Conservation (phyloP, 2,329 filamentous ascomycete genomes). For the Neophaeococcomyces mojaviensis region DNA sequence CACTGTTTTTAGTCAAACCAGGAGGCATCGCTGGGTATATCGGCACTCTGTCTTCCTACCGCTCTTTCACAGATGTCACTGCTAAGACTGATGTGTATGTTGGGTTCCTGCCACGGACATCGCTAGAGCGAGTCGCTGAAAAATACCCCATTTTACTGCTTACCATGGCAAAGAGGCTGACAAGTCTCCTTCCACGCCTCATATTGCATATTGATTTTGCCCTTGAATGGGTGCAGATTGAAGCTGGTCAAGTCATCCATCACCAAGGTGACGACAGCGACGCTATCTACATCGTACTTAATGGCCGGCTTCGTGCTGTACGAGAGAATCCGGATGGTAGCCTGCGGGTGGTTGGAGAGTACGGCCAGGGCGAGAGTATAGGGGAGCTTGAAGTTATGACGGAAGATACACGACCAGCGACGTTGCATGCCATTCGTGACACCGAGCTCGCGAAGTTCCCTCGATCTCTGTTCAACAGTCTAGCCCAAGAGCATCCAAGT, state of each 20-base stretch:
- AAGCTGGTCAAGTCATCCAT: conserved; percentile 88
- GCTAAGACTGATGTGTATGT: conserved; percentile 98
- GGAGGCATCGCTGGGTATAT: conserved; percentile 91
- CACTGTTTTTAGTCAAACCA: conserved; percentile 85
- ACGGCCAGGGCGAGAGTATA: conserved; percentile 93
- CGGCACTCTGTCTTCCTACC: conserved; percentile 85
- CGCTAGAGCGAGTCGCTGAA: conserved; percentile 86
- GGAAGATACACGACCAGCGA: conserved; percentile 82
- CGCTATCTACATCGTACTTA: conserved; percentile 95
- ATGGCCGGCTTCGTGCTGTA: conserved; percentile 79
- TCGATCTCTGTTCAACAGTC: conserved; percentile 90
- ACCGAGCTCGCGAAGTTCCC: conserved; percentile 96
- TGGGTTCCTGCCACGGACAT: conserved; percentile 78
- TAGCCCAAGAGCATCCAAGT: conserved; percentile 91
- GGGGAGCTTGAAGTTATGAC: conserved; percentile 96
- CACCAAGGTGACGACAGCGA: conserved; percentile 93
- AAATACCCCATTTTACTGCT: conserved; percentile 84
- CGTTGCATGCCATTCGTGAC: conserved; percentile 89
- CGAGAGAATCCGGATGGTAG: conserved; percentile 73
- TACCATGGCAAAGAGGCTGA: conserved; percentile 92
- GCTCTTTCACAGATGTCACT: conserved; percentile 92
- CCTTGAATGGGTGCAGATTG: conserved; percentile 95
- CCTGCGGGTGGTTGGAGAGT: conserved; percentile 82
- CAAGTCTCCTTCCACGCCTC: conserved; percentile 76
- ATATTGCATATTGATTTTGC: conserved; percentile 98